Base-by-base conservation (phyloP, 2,329 filamentous ascomycete species). In the Cadophora malorum region DNA sequence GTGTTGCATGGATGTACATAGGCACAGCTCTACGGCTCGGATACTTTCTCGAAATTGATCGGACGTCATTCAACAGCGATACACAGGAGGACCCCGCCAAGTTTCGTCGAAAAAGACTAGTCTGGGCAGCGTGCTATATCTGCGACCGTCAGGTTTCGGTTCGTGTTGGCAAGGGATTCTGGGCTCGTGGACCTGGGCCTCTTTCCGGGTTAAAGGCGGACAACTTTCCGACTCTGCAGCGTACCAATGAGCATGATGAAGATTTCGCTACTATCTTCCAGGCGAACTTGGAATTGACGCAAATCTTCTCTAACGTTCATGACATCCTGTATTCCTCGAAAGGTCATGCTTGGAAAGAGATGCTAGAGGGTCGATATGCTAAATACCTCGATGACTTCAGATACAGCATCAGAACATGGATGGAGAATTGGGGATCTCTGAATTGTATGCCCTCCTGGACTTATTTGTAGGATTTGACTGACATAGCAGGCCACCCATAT, bases 1-100 rank as follows among this genome's bases (percentile, higher is more conserved):
- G 90, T 55, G 89, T 90, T 35, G 89, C 90, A 0, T 93, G 90
- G 90, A 92, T 92, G 90, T 88, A 92, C 73, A 89, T 92, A 6
- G 90, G 90, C 1, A 84, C 90, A 23, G 90, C 90, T 3, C 79
- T 93, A 7, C 84, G 90, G 7, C 85, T 91, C 2, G 90, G 87
- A 0, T 92, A 92, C 75, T 90, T 90, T 62, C 85, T 92, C 19
- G 87, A 88, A 1, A 81, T 93, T 21, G 90, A 93, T 75, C 84
- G 88, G 68, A 91, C 90, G 23, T 88, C 88, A 0, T 89, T 92
- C 72, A 83, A 87, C 53, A 85, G 86, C 38, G 85, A 88, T 47
- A 82, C 85, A 53, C 84, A 85, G 12, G 83, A 83, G n/a, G 86
- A 87, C 66, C 84, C 88, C 9, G 83, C 85, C 33, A 81, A 85